A percentile compares a stretch with the other conserved stretches of the same genome.
phyloP scores from a whole-genome alignment of 306 rosid species.

The Begonia peltatifolia region DNA sequence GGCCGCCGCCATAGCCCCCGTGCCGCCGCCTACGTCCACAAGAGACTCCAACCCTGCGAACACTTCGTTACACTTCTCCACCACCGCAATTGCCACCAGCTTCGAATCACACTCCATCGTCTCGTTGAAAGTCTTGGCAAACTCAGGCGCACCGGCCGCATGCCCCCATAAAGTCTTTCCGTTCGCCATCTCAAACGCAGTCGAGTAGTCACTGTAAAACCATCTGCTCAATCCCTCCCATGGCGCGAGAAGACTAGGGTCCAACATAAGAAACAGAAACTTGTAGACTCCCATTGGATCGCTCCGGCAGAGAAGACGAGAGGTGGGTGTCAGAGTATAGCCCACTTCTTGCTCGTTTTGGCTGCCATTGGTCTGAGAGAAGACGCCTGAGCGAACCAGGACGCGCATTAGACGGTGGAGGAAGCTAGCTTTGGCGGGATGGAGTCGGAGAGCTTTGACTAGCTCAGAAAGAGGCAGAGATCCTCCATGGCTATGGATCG shows the following conservation, averaged over 20 bases:
- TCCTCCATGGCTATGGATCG: slow-evolving; percentile 28
- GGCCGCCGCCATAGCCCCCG: slow-evolving; percentile 20
- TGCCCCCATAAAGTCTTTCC: slow-evolving; percentile 17
- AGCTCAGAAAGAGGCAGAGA: slow-evolving; percentile 38
- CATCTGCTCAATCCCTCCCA: slow-evolving; percentile 1
- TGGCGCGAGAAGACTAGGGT: slow-evolving; percentile 13
- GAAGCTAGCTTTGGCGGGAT: slow-evolving; percentile 13
- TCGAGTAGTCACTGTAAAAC: background rate
- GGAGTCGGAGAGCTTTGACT: slow-evolving; percentile 12
- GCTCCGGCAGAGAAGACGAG: slow-evolving; percentile 21
- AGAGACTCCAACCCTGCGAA: slow-evolving; percentile 23
- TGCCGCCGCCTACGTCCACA: slow-evolving; percentile 38
- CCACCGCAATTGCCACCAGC: slow-evolving; percentile 1
- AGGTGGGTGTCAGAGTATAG: slow-evolving; percentile 19
- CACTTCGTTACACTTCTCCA: slow-evolving; percentile 9
- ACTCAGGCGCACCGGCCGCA: slow-evolving; percentile 2
- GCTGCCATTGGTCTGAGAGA: slow-evolving; percentile 1
- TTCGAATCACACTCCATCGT: slow-evolving; percentile 21
- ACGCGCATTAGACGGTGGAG: slow-evolving; percentile 28
- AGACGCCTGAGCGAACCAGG: slow-evolving; percentile 24
- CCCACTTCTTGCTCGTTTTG: slow-evolving; percentile 8
- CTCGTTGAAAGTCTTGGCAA: slow-evolving; percentile 5
- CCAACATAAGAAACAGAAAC: slow-evolving; percentile 5
- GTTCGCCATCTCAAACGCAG: background rate
- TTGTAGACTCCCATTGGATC: slow-evolving; percentile 14